phyloP scores from a whole-genome alignment of 1,284 basidiomycete species.

The Pseudozyma flocculosa region DNA sequence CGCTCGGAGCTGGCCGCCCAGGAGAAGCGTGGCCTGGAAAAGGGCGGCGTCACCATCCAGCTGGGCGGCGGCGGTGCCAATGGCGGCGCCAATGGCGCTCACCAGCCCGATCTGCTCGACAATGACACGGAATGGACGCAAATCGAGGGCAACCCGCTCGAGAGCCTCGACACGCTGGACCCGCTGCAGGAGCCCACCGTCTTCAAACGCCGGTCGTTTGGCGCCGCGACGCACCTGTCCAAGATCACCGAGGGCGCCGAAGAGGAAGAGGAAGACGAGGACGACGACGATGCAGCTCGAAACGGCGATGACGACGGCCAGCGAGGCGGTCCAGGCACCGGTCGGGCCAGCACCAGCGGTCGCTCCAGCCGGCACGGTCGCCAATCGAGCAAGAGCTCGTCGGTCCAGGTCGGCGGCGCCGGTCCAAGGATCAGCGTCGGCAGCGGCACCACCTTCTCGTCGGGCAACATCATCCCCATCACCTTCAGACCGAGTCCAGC shows the following conservation, averaged over 20 bases:
- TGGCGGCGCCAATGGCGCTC: slow-evolving; percentile 5
- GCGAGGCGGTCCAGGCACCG: not conserved
- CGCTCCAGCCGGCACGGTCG: too few species aligned
- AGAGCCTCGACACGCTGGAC: slow-evolving; percentile 13
- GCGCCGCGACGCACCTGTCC: slow-evolving; percentile 39
- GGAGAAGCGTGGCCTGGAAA: slow-evolving; percentile 25
- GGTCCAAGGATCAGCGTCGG: slow-evolving; percentile 29
- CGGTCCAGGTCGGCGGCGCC: slow-evolving; percentile 11
- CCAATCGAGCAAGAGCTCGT: slow-evolving; percentile 2
- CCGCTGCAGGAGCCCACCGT: slow-evolving; percentile 30
- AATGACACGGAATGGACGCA: slow-evolving; percentile 40
- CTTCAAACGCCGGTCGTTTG: slow-evolving; percentile 23
- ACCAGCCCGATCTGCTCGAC: slow-evolving; percentile 17
- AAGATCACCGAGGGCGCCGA: slow-evolving; percentile 37
- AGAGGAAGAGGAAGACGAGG: slow-evolving; percentile 33
- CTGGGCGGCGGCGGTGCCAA: slow-evolving; percentile 8
- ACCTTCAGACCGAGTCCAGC: slow-evolving; percentile 18
- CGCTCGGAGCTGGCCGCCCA: not conserved
- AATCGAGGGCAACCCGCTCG: slow-evolving; percentile 19
- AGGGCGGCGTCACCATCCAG: slow-evolving; percentile 25
- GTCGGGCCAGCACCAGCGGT: slow-evolving; percentile 1
- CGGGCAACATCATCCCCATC: slow-evolving; percentile 31
- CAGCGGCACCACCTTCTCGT: slow-evolving; percentile 20
- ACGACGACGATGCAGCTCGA: not conserved
- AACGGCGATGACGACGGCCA: not conserved